Percentiles rank a stretch among this genome's conserved stretches.
Conservation (phyloP, 257 asterid genomes). For the Orobanche coerulescens region DNA sequence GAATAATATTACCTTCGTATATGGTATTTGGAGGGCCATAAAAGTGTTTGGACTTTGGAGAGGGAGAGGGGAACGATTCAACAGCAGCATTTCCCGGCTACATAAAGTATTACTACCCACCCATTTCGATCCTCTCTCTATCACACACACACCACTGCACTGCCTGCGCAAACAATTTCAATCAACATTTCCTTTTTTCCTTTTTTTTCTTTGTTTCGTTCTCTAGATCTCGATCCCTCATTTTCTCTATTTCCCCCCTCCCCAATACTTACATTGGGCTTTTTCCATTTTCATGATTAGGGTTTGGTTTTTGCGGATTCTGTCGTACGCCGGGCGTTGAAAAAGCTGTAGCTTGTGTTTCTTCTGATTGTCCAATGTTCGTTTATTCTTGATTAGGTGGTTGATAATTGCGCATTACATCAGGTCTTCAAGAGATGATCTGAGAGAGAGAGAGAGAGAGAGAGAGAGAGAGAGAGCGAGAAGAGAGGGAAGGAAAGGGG, state of each 20-base stretch:
- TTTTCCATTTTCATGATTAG: slow-evolving; percentile 16
- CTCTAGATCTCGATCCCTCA: slow-evolving; percentile 41
- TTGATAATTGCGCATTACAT: slow-evolving; percentile 19
- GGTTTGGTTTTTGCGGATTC: slow-evolving; percentile 22
- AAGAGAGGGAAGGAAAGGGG: background rate
- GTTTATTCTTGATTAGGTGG: slow-evolving; percentile 23
- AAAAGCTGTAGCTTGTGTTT: background rate
- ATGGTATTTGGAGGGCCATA: slow-evolving; percentile 13
- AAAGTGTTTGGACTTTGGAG: slow-evolving; percentile 7
- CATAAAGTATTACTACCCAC: slow-evolving; percentile 26
- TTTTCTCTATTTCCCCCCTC: slow-evolving; percentile 22
- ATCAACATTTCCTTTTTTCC: slow-evolving; percentile 10
- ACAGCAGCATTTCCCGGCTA: slow-evolving; percentile 46
- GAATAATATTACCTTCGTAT: too few relatives aligned
- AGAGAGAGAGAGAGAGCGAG: background rate
- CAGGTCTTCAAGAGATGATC: slow-evolving; percentile 53
- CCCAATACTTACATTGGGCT: slow-evolving; percentile 21
- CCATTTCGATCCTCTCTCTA: slow-evolving; percentile 17
- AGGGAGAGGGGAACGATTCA: slow-evolving; percentile 31
- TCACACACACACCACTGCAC: slow-evolving; percentile 11
- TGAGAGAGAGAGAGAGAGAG: slow-evolving; percentile 9
- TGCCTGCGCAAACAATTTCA: slow-evolving; percentile 16
- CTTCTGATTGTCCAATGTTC: slow-evolving; percentile 4
- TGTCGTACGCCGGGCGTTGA: background rate
- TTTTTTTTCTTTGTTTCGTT: slow-evolving; percentile 18